Evolutionary conservation across 768 basidiomycete genomes (phyloP).

Genomic region (Phlebiopsis gigantea): DNA sequence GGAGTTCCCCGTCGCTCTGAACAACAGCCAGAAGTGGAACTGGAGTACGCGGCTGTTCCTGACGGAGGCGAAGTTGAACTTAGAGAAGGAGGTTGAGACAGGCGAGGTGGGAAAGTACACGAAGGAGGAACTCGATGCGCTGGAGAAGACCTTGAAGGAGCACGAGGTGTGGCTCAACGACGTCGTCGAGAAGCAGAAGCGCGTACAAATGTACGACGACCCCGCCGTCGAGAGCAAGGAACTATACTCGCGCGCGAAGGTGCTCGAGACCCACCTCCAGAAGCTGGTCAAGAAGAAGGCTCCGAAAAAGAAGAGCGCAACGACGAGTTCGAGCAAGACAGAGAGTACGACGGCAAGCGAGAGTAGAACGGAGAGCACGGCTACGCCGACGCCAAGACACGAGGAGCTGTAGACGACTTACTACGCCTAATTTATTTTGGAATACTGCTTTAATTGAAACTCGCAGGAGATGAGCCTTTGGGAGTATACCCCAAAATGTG

Average conservation of each 20-base stretch:
- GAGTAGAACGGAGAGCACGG: constrained; percentile 2
- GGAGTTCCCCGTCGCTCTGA: constrained; percentile 77
- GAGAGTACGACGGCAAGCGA: neutral
- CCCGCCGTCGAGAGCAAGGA: constrained; percentile 84
- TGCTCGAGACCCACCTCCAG: constrained; percentile 69
- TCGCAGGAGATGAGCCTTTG: no score
- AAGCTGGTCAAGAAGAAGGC: constrained; percentile 63
- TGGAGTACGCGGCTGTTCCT: constrained; percentile 89
- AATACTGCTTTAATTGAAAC: no score
- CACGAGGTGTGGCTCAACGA: constrained; percentile 82
- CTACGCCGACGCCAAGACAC: constrained; percentile 10
- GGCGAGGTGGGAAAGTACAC: constrained; percentile 79
- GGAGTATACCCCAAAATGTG: no score
- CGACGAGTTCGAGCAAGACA: constrained; percentile 15
- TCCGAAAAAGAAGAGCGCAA: constrained; percentile 57
- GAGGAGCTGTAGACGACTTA: constrained; percentile 20
- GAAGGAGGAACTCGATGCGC: constrained; percentile 71
- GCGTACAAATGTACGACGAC: constrained; percentile 66
- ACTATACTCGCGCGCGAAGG: constrained; percentile 79
- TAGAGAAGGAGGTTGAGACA: neutral
- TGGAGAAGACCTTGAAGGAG: constrained; percentile 73
- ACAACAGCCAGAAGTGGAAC: constrained; percentile 82
- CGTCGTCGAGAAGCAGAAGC: constrained; percentile 79
- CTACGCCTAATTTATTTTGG: constrained; percentile 4
- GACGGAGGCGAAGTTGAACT: constrained; percentile 55